Conservation (phyloP, 1,284 basidiomycete species). For the Malassezia psittaci region DNA sequence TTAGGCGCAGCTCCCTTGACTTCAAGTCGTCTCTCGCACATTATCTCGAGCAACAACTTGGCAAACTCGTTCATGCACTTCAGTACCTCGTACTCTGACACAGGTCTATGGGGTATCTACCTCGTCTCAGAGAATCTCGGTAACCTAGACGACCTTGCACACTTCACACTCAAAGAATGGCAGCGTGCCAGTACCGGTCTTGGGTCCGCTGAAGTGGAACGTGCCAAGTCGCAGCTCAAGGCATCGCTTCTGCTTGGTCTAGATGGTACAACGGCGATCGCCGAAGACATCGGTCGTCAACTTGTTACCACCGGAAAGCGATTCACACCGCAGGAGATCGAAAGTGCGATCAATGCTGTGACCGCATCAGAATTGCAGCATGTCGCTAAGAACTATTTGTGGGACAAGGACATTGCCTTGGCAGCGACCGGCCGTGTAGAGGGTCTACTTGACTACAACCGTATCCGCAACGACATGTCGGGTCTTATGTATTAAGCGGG, state of each 20-base stretch:
- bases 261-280: slow-evolving; percentile 89
- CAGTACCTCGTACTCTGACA: slow-evolving; percentile 99
- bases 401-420: slow-evolving; percentile 67
- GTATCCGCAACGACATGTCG: slow-evolving; percentile 48
- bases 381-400: slow-evolving; percentile 89
- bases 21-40: slow-evolving; percentile 81
- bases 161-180: slow-evolving; percentile 96
- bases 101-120: slow-evolving; percentile 98
- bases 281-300: slow-evolving; percentile 96
- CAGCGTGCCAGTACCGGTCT: slow-evolving; percentile 85
- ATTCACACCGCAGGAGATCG: slow-evolving; percentile 83
- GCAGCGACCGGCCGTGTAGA: slow-evolving; percentile 64
- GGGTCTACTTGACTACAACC: slow-evolving; percentile 58
- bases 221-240: slow-evolving; percentile 95
- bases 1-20: slow-evolving; percentile 81
- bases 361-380: slow-evolving; percentile 80
- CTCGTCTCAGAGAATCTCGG: slow-evolving; percentile 69
- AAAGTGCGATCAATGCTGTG: slow-evolving; percentile 81
- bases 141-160: slow-evolving; percentile 83
- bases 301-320: slow-evolving; percentile 74
- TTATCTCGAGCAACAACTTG: slow-evolving; percentile 84
- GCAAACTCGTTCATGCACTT: slow-evolving; percentile 99
- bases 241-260: slow-evolving; percentile 79
- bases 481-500: slow-evolving; percentile 44
- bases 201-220: slow-evolving; percentile 76